Evolutionary conservation across 441 rosid genomes (phyloP), one percentile per base, ranked within the genome.

Genomic region (Croton setiger): DNA sequence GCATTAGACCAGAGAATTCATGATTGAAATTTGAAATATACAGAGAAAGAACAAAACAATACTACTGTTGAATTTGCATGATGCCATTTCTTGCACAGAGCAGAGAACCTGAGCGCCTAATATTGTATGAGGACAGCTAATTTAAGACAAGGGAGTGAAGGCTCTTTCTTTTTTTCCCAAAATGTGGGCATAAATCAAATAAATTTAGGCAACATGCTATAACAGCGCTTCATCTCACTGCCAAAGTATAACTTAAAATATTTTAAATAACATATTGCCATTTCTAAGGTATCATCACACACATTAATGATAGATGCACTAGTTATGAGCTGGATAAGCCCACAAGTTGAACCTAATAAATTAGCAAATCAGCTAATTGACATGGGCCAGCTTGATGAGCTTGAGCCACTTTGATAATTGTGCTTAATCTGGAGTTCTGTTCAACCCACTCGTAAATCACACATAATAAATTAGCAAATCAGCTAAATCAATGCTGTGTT

Each of bases 241-340:
- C 66, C 23, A 18, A 21, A 61, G 45, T 62, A 9, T 36, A 41
- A 4, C 17, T 2, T 49, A 39, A 35, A 51, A 15, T 37, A 17
- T 11, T 72, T 59, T 60, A 49, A 51, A 33, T 33, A 66, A 41
- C 36, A 31, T 6, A 63, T 57, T 43, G 44, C 23, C 21, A 5
- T 39, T n/a, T 23, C 17, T 18, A 10, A 51, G 52, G 39, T 45
- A 56, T 56, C 15, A 36, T 17, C 52, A 47, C 31, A 37, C 14
- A 64, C 20, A 60, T 23, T 55, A 17, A 20, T 27, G 53, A 66
- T 17, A 49, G 21, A 55, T 51, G 37, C 35, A 47, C n/a, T n/a
- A 47, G 31, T 17, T 37, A 49, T 17, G 23, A 43, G 33, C 33
- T 33, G 43, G 23, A 10, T 10, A 55, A 33, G 72, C 53, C 18